Conservation (phyloP, 305 asterid species). For the Plantago lanceolata region DNA sequence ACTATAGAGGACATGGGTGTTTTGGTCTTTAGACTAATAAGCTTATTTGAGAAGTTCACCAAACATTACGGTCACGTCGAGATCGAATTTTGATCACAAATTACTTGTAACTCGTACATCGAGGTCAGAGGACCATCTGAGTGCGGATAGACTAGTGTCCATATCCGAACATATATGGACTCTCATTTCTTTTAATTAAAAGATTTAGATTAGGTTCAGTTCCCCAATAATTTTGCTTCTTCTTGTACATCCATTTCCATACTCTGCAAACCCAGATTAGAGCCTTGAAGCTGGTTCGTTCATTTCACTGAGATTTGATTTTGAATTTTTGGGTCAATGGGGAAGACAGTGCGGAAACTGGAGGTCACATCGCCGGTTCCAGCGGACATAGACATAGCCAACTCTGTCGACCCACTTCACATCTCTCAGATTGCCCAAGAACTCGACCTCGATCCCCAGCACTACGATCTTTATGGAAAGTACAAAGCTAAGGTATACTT, state of each 20-base stretch:
- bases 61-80: too few relatives aligned
- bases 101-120: too few relatives aligned
- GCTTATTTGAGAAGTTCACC: too few relatives aligned
- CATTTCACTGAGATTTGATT: background rate
- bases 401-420: constrained; percentile 74
- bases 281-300: background rate
- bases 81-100: too few relatives aligned
- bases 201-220: too few relatives aligned
- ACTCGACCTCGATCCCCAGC: constrained; percentile 55
- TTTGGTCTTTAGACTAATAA: too few relatives aligned
- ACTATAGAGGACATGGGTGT: too few relatives aligned
- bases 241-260: background rate
- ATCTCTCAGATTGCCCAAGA: constrained; percentile 75
- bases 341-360: constrained; percentile 63
- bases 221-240: background rate
- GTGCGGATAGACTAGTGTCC: too few relatives aligned
- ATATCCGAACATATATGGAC: too few relatives aligned
- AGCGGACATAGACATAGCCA: constrained; percentile 91
- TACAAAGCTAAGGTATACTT: constrained; percentile 82
- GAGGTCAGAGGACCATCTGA: too few relatives aligned
- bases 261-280: background rate
- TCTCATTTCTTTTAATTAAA: too few relatives aligned
- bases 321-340: constrained; percentile 34
- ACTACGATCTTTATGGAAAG: constrained; percentile 88
- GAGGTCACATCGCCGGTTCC: constrained; percentile 81